Conservation (phyloP, 805 yeast species). For the Yamadazyma laniorum region DNA sequence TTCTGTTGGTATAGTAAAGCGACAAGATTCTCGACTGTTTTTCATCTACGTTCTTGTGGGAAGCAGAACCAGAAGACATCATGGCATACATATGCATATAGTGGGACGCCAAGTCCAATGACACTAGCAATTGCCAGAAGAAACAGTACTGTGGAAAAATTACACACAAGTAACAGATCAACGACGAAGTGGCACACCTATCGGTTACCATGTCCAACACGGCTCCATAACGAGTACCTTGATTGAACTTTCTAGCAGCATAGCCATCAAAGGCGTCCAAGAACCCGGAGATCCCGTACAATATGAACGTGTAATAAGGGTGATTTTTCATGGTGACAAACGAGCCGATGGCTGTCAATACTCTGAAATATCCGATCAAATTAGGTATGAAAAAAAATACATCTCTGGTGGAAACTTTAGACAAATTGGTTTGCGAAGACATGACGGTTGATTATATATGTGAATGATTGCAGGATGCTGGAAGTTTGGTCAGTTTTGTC, state of each 20-base stretch:
- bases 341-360: slow-evolving; percentile 76
- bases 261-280: slow-evolving; percentile 96
- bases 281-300: slow-evolving; percentile 85
- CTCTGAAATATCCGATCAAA: slow-evolving; percentile 84
- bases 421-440: no score
- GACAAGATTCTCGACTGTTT: slow-evolving; percentile 70
- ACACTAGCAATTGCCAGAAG: slow-evolving; percentile 78
- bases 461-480: not conserved
- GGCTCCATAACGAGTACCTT: slow-evolving; percentile 91
- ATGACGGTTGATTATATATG: not conserved
- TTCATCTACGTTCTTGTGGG: slow-evolving; percentile 80
- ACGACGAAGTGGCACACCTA: slow-evolving; percentile 93
- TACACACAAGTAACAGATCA: slow-evolving; percentile 80
- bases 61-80: slow-evolving; percentile 69
- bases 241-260: slow-evolving; percentile 87
- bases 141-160: slow-evolving; percentile 70
- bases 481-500: not conserved
- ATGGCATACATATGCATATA: slow-evolving; percentile 99
- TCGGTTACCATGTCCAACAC: slow-evolving; percentile 99
- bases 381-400: slow-evolving; percentile 86
- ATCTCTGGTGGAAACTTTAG: slow-evolving; percentile 40
- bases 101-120: slow-evolving; percentile 87
- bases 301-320: slow-evolving; percentile 71
- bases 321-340: slow-evolving; percentile 78
- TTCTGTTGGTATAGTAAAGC: slow-evolving; percentile 83